A percentile compares a stretch with the other conserved stretches of the same genome.
phyloP scores from a whole-genome alignment of 2,329 filamentous ascomycete species.

The Xylaria sp. region DNA sequence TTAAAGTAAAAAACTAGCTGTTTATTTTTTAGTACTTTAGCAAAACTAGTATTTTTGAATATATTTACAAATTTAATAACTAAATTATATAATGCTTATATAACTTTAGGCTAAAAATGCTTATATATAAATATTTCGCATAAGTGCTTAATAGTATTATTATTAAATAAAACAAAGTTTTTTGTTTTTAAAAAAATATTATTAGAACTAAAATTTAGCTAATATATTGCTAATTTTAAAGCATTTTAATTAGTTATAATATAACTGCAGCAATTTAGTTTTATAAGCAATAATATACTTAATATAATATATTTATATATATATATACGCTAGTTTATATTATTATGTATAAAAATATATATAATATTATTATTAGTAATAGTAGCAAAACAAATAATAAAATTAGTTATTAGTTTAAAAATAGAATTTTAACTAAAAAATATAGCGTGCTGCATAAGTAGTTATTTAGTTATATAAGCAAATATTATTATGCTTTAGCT shows the following conservation, averaged over 20 bases:
- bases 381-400: too few relatives aligned
- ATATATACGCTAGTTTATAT: too few relatives aligned
- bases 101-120: background rate
- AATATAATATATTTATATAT: background rate
- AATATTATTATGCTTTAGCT: too few relatives aligned
- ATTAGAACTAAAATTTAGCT: background rate
- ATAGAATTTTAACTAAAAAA: too few relatives aligned
- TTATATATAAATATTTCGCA: slow-evolving; percentile 15
- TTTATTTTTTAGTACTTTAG: slow-evolving; percentile 5
- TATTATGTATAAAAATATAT: too few relatives aligned
- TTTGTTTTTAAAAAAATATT: background rate
- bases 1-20: slow-evolving; percentile 9
- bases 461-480: too few relatives aligned
- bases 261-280: background rate
- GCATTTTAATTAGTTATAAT: background rate
- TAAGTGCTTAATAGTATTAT: slow-evolving; percentile 7
- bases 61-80: slow-evolving; percentile 13
- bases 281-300: background rate
- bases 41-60: slow-evolving; percentile 13
- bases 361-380: background rate
- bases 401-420: too few relatives aligned
- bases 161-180: background rate
- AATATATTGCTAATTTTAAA: background rate
- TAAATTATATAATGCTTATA: slow-evolving; percentile 14
- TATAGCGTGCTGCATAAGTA: too few relatives aligned